These are phyloP conservation scores for Fusarium buharicum DNA, from an alignment of 2,329 filamentous ascomycete species.

Conservation along the genomic window DNA sequence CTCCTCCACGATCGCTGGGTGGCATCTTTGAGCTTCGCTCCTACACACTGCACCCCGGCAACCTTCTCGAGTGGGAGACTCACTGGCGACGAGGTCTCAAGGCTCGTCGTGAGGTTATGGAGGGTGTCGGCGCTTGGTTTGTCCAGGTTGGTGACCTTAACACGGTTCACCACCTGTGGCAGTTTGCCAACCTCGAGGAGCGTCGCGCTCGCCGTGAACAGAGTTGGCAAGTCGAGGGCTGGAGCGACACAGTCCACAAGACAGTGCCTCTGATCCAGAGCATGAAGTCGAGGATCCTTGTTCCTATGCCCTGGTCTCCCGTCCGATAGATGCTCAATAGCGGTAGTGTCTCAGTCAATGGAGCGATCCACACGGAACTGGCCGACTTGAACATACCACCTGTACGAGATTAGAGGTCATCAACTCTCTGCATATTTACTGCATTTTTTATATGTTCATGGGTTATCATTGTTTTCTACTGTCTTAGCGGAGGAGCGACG, in stretches of 20 bases:
- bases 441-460: slow-evolving; percentile 33
- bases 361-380: background rate
- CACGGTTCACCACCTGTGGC: slow-evolving; percentile 98
- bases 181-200: slow-evolving; percentile 97
- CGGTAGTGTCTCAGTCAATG: slow-evolving; percentile 1
- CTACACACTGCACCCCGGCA: slow-evolving; percentile 95
- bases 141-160: slow-evolving; percentile 98
- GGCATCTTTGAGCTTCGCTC: slow-evolving; percentile 96
- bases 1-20: slow-evolving; percentile 86
- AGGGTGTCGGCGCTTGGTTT: slow-evolving; percentile 98
- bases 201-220: slow-evolving; percentile 89
- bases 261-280: slow-evolving; percentile 95
- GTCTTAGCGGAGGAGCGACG: slow-evolving; percentile 33
- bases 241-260: slow-evolving; percentile 98
- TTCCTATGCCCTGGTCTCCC: slow-evolving; percentile 97
- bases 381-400: slow-evolving; percentile 7
- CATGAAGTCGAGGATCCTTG: slow-evolving; percentile 94
- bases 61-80: slow-evolving; percentile 97
- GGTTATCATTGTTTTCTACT: slow-evolving; percentile 25
- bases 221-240: slow-evolving; percentile 94
- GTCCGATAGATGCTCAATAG: slow-evolving; percentile 68
- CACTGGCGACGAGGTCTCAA: slow-evolving; percentile 95
- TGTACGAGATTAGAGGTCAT: slow-evolving; percentile 30
- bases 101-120: slow-evolving; percentile 95
- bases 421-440: slow-evolving; percentile 14